Base-by-base conservation (phyloP, 2,329 filamentous ascomycete species). In the Botrytis fragariae region DNA sequence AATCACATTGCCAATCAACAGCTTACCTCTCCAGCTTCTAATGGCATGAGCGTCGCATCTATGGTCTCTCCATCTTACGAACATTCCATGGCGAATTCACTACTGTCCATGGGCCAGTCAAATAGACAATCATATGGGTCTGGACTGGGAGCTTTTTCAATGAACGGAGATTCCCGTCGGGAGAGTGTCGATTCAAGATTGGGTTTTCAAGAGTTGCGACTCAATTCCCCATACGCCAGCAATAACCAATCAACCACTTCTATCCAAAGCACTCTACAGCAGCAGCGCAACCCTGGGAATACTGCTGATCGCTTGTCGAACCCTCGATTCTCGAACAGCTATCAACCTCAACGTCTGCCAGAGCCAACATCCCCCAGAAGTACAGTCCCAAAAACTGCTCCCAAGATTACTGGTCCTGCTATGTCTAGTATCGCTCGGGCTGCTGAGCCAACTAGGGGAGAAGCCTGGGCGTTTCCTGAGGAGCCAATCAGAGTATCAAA, bases 381-480 rank as follows among this genome's bases (percentile, higher is more conserved):
- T n/a, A 85, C 86, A 14, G 71, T 69, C 8, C 84, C 88, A 70
- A 87, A 91, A 76, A 91, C 90, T 3, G 93, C 93, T 4, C 93
- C 93, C 8, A 89, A 92, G 14, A 95, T 95, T 78, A 93, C 91
- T 39, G 92, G 92, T 77, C 92, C 85, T 75, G 91, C 86, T 76
- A 90, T 84, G 71, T 88, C 86, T 82, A 89, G 84, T 79, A 93
- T 87, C 84, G 91, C 88, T 79, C 90, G 85, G 77, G 93, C 93
- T 57, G 90, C 92, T 44, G 91, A 93, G 80, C 92, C 93, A 8
- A 95, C 92, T 18, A 94, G 94, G 81, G 93, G 93, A 80, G 92
- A 92, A 81, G 91, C 93, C 7, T 95, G 93, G 92, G 93, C 93
- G 77, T 95, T 95, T 57, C 92, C 93, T 1, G 92, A 93, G 79